A percentile compares a stretch with the other conserved stretches of the same genome.
Evolutionary conservation across 352 stramenopile genomes (phyloP).

Genomic region (Globisporangium uncinulatum): DNA sequence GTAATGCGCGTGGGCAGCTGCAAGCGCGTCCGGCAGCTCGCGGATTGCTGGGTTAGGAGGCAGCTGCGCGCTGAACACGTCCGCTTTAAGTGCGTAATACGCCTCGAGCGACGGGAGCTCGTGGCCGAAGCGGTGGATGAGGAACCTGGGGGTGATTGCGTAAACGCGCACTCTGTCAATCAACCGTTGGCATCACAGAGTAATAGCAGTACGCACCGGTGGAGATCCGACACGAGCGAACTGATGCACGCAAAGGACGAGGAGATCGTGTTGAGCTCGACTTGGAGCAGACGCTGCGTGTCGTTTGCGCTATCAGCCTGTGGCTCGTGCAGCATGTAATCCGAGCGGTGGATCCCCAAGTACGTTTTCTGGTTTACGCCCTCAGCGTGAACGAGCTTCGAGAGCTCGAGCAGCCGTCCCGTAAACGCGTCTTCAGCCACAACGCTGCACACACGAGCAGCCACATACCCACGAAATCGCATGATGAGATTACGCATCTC

Average conservation of each 20-base stretch:
- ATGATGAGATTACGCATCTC: background rate
- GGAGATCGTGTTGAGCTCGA: constrained; percentile 99
- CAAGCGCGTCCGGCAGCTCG: constrained; percentile 63
- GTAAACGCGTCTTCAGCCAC: constrained; percentile 88
- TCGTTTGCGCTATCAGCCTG: constrained; percentile 27
- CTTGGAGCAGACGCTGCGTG: constrained; percentile 82
- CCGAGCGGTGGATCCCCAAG: constrained; percentile 89
- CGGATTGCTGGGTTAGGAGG: constrained; percentile 62
- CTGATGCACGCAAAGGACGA: constrained; percentile 96
- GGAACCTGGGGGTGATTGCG: constrained; percentile 17
- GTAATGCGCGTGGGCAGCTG: constrained; percentile 63
- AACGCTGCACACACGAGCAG: constrained; percentile 25
- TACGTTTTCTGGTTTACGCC: constrained; percentile 77
- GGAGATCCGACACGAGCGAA: constrained; percentile 88
- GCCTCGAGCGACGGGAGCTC: constrained; percentile 46
- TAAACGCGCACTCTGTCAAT: no score
- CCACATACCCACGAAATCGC: background rate
- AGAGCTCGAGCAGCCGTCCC: constrained; percentile 68
- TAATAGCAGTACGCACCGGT: constrained; percentile 29
- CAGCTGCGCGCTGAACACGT: constrained; percentile 38
- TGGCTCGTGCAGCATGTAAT: constrained; percentile 94
- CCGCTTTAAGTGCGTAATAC: constrained; percentile 38
- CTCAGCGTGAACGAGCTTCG: constrained; percentile 56
- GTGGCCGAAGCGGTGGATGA: constrained; percentile 39
- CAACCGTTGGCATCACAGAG: background rate